Conservation (phyloP, 495 filamentous ascomycete species). For the Letharia columbiana region DNA sequence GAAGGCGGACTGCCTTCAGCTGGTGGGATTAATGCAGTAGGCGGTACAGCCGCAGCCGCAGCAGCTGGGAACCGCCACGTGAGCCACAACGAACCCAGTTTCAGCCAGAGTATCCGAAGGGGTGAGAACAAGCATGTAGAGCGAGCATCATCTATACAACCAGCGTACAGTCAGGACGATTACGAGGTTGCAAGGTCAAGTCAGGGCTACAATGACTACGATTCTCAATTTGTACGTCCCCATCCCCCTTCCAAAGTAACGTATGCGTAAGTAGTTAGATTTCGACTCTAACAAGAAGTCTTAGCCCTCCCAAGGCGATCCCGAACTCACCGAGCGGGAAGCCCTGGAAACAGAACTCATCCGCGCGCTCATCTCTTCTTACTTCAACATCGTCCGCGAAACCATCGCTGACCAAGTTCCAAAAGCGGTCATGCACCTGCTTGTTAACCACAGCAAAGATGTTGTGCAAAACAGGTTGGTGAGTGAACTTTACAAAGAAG, state of each 20-base stretch:
- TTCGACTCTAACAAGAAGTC: conserved; percentile 38
- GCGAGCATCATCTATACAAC: conserved; percentile 33
- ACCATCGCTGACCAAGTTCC: conserved; percentile 96
- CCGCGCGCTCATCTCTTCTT: conserved; percentile 87
- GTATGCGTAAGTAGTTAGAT: neutral
- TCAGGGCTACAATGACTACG: conserved; percentile 35
- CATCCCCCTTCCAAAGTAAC: neutral
- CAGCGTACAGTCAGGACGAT: conserved; percentile 32
- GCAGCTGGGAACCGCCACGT: conserved; percentile 53
- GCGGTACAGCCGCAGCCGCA: conserved; percentile 33
- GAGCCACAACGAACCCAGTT: conserved; percentile 69
- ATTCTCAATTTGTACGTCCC: conserved; percentile 51
- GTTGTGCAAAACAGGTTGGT: conserved; percentile 94
- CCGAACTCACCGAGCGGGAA: conserved; percentile 87
- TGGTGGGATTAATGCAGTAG: conserved; percentile 31
- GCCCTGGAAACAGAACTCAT: conserved; percentile 96
- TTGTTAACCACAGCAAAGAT: conserved; percentile 97
- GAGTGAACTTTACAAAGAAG: conserved; percentile 89
- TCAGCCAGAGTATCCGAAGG: conserved; percentile 74
- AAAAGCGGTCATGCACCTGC: conserved; percentile 96
- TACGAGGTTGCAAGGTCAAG: conserved; percentile 33
- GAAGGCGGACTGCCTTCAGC: conserved; percentile 54
- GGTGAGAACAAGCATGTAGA: conserved; percentile 48
- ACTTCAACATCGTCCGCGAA: conserved; percentile 97
- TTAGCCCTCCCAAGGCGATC: conserved; percentile 42